Evolutionary conservation across 148 eudicot genomes (phyloP), one percentile per base, ranked within the genome.

Genomic region (Amaranthus cruentus): DNA sequence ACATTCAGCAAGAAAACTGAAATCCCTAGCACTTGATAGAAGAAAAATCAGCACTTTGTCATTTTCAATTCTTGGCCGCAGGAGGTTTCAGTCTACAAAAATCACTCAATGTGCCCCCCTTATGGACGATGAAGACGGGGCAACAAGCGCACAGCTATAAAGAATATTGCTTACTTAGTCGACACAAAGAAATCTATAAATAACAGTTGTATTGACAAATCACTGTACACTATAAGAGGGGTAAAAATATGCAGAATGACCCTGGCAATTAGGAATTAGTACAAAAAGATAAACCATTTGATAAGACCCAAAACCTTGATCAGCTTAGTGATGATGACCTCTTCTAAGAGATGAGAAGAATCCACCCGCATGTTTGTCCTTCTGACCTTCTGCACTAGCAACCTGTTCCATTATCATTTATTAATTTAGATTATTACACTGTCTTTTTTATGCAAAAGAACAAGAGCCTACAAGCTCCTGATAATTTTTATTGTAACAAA

Each of bases 311-410:
- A 84, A 76, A 57, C 6, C 14, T 57, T 48, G 11, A 14, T 58
- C 64, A 56, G 21, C 50, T 87, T 70, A 89, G 79, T 88, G 88
- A 80, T 87, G 87, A 56, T 87, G 87, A 60, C 88, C 89, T 47
- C 91, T 83, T 86, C 96, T 86, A 47, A 95, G 85, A 78, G 80
- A 85, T 11, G 98, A 91, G 59, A 95, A 83, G 71, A 95, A 87
- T 68, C 98, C 98, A 14, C 98, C 98, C 15, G 91, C 87, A 12
- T 89, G 88, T 84, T 85, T 91, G 74, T 91, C 97, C 82, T 87
- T 91, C 62, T 50, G 88, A 65, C 87, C 93, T 42, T 88, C 98
- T 79, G 79, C 98, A 43, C 83, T 92, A 72, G 83, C 90, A 77
- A 94, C 96, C 98, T 94, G 89, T 71, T 58, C 66, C 73, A 62